Evolutionary conservation across 352 stramenopile genomes (phyloP), one percentile per base, ranked within the genome.

Genomic region (Globisporangium polare): DNA sequence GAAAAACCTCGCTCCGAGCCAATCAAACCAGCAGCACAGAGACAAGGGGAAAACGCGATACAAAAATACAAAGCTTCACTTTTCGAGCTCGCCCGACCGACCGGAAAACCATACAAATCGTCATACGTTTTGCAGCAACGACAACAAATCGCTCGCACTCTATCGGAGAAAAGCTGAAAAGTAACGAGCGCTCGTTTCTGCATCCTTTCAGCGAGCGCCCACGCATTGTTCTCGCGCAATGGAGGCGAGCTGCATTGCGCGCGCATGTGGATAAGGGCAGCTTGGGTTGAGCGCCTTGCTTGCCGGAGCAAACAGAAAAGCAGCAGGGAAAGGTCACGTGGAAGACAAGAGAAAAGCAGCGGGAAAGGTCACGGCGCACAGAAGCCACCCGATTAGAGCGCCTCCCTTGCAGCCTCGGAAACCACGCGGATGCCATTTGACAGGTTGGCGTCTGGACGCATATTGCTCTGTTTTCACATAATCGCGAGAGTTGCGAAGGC

Each of bases 291-390:
- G 43, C 20, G 6, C 24, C 1, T 43, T 31, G 53, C 31, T 22
- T 62, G 43, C 17, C 42, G n/a, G 29, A 1, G 45, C 10, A 53
- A 61, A 20, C 5, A n/a, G 10, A 33, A 53, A 47, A n/a, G n/a
- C n/a, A n/a, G 18, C 18, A 24, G n/a, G 18, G 18, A 47, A 47
- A 47, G 41, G 18, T 43, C 37, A 43, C 37, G 0, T 13, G 37
- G 37, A 43, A 43, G 15, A 3, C 37, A 43, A 62, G 31, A 62
- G 20, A 54, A 62, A 53, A n/a, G n/a, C n/a, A n/a, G 43, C 33
- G 56, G 56, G 56, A 62, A 62, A 62, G 56, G 56, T 62, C 56
- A 62, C 56, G 17, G 1, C 31, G 27, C 20, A 56, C 22, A 2
- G 27, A 29, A 60, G 15, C 13, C 26, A 39, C 24, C 41, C 35